These are phyloP conservation scores for Cutaneotrichosporon sp. DNA, from an alignment of 1,284 basidiomycete species.

Conservation along the genomic window DNA sequence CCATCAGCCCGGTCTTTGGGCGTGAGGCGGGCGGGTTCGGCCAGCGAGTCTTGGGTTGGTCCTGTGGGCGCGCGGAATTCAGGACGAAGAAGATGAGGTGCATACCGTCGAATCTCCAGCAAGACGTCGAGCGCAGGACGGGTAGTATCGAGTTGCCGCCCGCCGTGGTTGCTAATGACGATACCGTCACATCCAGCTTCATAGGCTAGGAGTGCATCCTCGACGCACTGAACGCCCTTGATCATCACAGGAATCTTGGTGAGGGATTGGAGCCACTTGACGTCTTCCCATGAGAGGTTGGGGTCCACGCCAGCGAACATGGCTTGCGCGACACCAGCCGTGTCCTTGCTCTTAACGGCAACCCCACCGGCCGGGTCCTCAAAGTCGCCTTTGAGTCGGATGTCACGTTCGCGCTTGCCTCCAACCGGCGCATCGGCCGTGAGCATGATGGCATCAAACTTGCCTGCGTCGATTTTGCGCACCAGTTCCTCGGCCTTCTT, in stretches of 20 bases:
- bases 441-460: conserved; percentile 71
- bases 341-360: conserved; percentile 38
- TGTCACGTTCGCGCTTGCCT: conserved; percentile 80
- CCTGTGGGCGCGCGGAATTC: conserved; percentile 44
- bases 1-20: conserved; percentile 27
- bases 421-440: conserved; percentile 86
- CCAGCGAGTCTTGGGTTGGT: conserved; percentile 45
- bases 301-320: conserved; percentile 49
- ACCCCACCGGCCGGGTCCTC: conserved; percentile 48
- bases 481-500: conserved; percentile 58
- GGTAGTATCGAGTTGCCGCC: conserved; percentile 55
- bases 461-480: conserved; percentile 66
- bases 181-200: conserved; percentile 55
- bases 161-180: conserved; percentile 58
- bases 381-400: conserved; percentile 52
- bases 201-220: conserved; percentile 55
- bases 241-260: conserved; percentile 79
- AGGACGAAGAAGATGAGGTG: conserved; percentile 45
- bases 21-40: conserved; percentile 70
- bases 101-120: conserved; percentile 62
- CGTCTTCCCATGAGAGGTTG: conserved; percentile 47
- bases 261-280: conserved; percentile 59
- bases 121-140: conserved; percentile 73
- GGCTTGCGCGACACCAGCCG: conserved; percentile 43
- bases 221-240: conserved; percentile 65